Evolutionary conservation across 805 yeast genomes (phyloP).

Genomic region (Cyberlindnera lachancei): DNA sequence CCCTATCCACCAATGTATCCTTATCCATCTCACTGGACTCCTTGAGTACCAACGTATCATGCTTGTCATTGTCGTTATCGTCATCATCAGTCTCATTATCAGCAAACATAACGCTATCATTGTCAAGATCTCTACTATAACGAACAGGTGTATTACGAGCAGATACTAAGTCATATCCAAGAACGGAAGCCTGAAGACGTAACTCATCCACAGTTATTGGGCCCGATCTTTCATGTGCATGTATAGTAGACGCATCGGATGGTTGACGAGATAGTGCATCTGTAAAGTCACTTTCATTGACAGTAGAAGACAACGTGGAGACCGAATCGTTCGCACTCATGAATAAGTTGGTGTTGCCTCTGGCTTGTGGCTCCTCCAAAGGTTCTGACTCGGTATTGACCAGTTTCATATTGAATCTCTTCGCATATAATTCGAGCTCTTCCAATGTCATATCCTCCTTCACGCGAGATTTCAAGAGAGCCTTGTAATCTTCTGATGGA

Average conservation of each 20-base stretch:
- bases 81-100: constrained; percentile 10
- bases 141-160: too few relatives aligned
- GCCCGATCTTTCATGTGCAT: constrained; percentile 6
- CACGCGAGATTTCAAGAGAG: constrained; percentile 24
- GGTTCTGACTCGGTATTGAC: constrained; percentile 20
- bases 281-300: constrained; percentile 23
- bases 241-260: constrained; percentile 20
- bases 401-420: constrained; percentile 27
- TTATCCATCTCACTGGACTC: constrained; percentile 3
- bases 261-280: constrained; percentile 24
- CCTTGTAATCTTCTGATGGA: constrained; percentile 36
- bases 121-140: constrained; percentile 5
- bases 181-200: constrained; percentile 11
- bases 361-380: background rate
- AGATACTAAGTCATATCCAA: too few relatives aligned
- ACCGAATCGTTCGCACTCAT: constrained; percentile 14
- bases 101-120: constrained; percentile 6
- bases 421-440: constrained; percentile 27
- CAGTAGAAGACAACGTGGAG: constrained; percentile 18
- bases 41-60: constrained; percentile 10
- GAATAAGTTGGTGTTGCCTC: background rate
- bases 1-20: constrained; percentile 2
- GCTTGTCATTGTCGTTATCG: constrained; percentile 8
- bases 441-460: constrained; percentile 22
- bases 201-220: constrained; percentile 14